These are phyloP conservation scores for Chenopodium album DNA, from an alignment of 148 eudicot species.

Conservation along the genomic window DNA sequence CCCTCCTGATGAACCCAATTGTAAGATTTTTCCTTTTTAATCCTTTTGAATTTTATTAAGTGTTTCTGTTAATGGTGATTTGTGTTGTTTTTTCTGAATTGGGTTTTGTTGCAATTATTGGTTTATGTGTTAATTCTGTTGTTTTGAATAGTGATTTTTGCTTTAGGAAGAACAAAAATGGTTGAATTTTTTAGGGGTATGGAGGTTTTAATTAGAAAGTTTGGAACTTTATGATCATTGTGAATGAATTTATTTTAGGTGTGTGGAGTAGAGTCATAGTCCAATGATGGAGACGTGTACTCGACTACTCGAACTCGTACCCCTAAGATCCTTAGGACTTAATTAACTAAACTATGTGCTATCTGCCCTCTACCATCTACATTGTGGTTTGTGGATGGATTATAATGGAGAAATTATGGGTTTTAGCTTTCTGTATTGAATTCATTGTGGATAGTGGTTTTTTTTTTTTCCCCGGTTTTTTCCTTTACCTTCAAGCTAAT, in stretches of 20 bases:
- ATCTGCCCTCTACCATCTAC: too few relatives aligned
- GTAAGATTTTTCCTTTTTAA: slow-evolving; percentile 36
- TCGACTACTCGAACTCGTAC: too few relatives aligned
- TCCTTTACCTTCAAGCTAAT: background rate
- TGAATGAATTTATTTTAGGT: background rate
- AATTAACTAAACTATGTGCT: too few relatives aligned
- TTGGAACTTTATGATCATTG: background rate
- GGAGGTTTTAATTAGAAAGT: background rate
- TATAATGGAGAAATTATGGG: background rate
- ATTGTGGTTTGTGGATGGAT: background rate
- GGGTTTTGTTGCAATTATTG: background rate
- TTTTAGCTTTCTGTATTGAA: background rate
- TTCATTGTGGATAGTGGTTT: background rate
- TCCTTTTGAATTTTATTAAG: background rate
- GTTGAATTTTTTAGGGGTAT: background rate
- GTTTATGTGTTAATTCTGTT: background rate
- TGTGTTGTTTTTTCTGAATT: background rate
- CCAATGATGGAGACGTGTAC: too few relatives aligned
- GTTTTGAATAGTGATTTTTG: background rate
- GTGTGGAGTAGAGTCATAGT: too few relatives aligned
- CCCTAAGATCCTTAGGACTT: too few relatives aligned
- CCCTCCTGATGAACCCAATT: slow-evolving; percentile 71
- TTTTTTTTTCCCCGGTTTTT: too few relatives aligned
- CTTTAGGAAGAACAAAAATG: background rate
- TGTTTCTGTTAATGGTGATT: background rate